Evolutionary conservation across 208 protist genomes (phyloP).

Genomic region (Jaenimonas drosophilae): DNA sequence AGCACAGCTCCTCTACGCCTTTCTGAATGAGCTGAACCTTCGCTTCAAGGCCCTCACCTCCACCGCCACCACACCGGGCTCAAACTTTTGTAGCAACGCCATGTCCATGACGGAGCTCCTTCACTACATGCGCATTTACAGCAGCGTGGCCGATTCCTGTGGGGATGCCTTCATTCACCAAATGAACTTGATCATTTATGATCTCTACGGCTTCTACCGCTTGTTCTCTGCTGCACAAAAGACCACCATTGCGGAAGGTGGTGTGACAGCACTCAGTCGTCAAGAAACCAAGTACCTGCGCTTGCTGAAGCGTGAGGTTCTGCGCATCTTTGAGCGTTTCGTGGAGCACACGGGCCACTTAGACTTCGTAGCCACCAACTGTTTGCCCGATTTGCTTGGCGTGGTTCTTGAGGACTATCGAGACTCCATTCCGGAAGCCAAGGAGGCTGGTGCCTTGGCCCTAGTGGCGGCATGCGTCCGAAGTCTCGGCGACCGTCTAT

Average conservation of each 20-base stretch:
- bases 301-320: conserved; percentile 94
- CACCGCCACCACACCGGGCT: conserved; percentile 24
- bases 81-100: conserved; percentile 45
- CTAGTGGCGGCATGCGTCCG: conserved; percentile 87
- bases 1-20: conserved; percentile 45
- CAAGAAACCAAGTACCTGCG: conserved; percentile 68
- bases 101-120: conserved; percentile 66
- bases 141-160: conserved; percentile 83
- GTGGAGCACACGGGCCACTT: conserved; percentile 80
- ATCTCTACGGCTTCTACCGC: conserved; percentile 95
- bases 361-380: conserved; percentile 79
- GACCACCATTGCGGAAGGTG: conserved; percentile 13
- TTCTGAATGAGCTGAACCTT: conserved; percentile 90
- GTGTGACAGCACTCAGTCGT: conserved; percentile 12
- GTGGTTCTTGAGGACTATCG: conserved; percentile 96
- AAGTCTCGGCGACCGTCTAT: conserved; percentile 68
- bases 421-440: conserved; percentile 70
- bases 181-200: conserved; percentile 90
- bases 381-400: conserved; percentile 93
- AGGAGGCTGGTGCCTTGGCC: conserved; percentile 93
- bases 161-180: conserved; percentile 89
- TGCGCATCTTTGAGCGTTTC: conserved; percentile 93
- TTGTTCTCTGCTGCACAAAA: conserved; percentile 64
- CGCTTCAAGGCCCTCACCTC: conserved; percentile 60
- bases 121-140: conserved; percentile 94